Conservation (phyloP, 768 basidiomycete species). For the Leccinum fibrillosum region DNA sequence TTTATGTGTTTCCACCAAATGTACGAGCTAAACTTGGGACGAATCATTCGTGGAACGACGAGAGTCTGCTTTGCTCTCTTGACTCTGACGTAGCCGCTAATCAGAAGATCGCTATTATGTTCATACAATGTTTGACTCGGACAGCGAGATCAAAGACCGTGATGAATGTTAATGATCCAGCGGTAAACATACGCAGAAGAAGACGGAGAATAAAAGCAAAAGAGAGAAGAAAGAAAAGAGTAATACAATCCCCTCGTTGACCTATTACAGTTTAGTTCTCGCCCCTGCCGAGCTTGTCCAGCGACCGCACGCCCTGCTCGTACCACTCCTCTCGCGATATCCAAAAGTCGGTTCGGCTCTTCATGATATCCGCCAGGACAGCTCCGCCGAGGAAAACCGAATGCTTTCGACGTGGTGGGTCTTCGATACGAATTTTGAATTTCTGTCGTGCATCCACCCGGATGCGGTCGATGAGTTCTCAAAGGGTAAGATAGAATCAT, state of each 20-base stretch:
- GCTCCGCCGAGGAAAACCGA: conserved; percentile 99
- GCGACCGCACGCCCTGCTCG: conserved; percentile 76
- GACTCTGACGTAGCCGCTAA: no score
- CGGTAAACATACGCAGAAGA: background rate
- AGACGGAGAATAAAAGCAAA: background rate
- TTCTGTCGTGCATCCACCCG: conserved; percentile 54
- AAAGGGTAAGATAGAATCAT: background rate
- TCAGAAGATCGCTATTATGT: background rate
- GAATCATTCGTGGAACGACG: no score
- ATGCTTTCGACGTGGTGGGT: conserved; percentile 96
- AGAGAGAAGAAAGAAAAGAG: background rate
- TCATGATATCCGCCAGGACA: conserved; percentile 99
- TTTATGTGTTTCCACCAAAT: no score
- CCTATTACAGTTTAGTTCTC: conserved; percentile 35
- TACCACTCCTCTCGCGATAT: conserved; percentile 92
- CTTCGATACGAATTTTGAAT: conserved; percentile 99
- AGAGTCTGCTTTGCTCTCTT: no score
- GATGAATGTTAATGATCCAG: background rate
- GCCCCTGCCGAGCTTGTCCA: conserved; percentile 84
- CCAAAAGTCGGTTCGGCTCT: conserved; percentile 92
- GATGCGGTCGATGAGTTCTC: background rate
- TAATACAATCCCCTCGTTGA: background rate
- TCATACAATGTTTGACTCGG: background rate
- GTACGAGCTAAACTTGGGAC: no score
- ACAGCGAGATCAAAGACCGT: background rate